Evolutionary conservation across 306 rosid species (phyloP).

Genomic region (Cicer chorassanicum): DNA sequence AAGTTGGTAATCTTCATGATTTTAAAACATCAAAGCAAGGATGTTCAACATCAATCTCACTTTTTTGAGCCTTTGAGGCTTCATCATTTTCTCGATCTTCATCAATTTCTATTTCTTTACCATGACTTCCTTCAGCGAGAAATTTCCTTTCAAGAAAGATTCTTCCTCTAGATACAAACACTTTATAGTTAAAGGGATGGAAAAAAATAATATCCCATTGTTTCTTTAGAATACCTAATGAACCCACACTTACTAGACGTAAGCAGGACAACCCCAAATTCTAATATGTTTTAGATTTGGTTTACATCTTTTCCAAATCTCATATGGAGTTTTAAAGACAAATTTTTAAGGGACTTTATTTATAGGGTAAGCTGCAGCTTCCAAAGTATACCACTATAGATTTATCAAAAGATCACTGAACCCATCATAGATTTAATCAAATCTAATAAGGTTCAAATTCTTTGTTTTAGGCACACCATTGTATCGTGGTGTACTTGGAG

Average conservation of each 20-base stretch:
- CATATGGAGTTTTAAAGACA: conserved; percentile 9
- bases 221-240: conserved; percentile 17
- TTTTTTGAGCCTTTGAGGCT: not conserved
- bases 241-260: not conserved
- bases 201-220: conserved; percentile 10
- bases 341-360: conserved; percentile 17
- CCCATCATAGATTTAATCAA: not conserved
- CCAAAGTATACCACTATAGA: conserved; percentile 20
- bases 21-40: too few species aligned
- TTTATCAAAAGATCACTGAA: not conserved
- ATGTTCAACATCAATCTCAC: not conserved
- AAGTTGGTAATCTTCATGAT: too few species aligned
- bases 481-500: not conserved
- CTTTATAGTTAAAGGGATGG: not conserved
- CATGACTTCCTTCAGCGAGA: not conserved
- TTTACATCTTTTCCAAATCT: conserved; percentile 20
- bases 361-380: not conserved
- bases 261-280: not conserved
- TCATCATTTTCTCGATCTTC: not conserved
- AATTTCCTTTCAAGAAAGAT: not conserved
- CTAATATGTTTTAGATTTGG: conserved; percentile 2
- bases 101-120: conserved; percentile 4
- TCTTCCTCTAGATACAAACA: not conserved
- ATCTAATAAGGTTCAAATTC: not conserved
- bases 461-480: not conserved